phyloP scores from a whole-genome alignment of 106 monocot species.

The Gastrodia elata region DNA sequence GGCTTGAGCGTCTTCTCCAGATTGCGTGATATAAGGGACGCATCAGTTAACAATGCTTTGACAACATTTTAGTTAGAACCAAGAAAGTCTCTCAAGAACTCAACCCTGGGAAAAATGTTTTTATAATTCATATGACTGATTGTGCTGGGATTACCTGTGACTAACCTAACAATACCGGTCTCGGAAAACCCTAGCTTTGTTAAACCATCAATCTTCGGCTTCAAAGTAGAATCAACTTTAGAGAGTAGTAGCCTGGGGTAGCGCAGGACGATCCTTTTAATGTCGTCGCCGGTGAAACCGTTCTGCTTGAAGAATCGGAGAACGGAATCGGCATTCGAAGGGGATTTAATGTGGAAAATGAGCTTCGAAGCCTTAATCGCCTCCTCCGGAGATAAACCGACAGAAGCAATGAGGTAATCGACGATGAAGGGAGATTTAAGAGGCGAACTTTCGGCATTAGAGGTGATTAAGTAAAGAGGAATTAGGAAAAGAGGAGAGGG shows the following conservation, averaged over 20 bases:
- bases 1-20: slow-evolving; percentile 6
- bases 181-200: slow-evolving; percentile 13
- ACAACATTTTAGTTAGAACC: neutral
- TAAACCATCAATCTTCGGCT: slow-evolving; percentile 14
- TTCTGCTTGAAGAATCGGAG: slow-evolving; percentile 2
- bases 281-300: slow-evolving; percentile 10
- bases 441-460: neutral
- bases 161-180: slow-evolving; percentile 5
- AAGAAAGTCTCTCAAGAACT: slow-evolving; percentile 3
- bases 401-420: slow-evolving; percentile 20
- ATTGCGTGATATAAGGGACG: neutral
- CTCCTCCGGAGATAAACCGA: slow-evolving; percentile 20
- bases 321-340: slow-evolving; percentile 21
- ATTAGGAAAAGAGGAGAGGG: neutral
- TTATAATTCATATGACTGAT: neutral
- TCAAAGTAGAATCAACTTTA: slow-evolving; percentile 18
- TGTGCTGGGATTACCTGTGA: neutral
- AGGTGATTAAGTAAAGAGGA: neutral
- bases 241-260: slow-evolving; percentile 15
- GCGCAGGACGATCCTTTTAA: slow-evolving; percentile 1
- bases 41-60: neutral
- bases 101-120: neutral
- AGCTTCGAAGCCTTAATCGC: slow-evolving; percentile 16
- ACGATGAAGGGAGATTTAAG: slow-evolving; percentile 4
- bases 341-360: slow-evolving; percentile 18